Conservation (phyloP, 257 asterid genomes). For the Plantago ovata region DNA sequence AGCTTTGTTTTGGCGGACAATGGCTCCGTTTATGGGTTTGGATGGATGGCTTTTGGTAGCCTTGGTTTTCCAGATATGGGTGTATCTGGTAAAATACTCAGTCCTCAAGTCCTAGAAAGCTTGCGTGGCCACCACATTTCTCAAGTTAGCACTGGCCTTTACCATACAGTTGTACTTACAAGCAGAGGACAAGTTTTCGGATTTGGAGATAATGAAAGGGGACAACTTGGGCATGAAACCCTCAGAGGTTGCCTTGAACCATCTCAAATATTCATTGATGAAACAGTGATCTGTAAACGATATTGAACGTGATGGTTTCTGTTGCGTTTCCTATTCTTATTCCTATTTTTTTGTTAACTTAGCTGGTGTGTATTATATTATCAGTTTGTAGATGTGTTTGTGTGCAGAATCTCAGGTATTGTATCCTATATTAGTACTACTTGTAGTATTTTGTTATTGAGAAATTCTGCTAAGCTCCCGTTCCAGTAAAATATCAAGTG, state of each 20-base stretch:
- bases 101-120: conserved; percentile 58
- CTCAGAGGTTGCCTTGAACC: conserved; percentile 64
- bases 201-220: conserved; percentile 84
- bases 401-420: no score
- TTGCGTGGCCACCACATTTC: conserved; percentile 54
- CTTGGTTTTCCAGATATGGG: conserved; percentile 68
- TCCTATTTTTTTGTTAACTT: neutral
- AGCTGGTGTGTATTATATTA: neutral
- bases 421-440: no score
- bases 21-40: conserved; percentile 74
- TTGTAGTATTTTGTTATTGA: no score
- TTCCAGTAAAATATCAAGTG: no score
- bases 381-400: neutral
- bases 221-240: conserved; percentile 72
- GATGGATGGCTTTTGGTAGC: conserved; percentile 91
- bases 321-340: neutral
- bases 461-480: no score
- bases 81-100: conserved; percentile 50
- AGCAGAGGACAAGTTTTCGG: conserved; percentile 58
- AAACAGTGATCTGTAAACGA: conserved; percentile 4
- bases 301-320: neutral
- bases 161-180: conserved; percentile 70
- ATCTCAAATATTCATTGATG: conserved; percentile 44
- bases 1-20: conserved; percentile 61
- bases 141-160: conserved; percentile 85